Evolutionary conservation across 2,329 filamentous ascomycete genomes (phyloP).

Genomic region (Bipolaris victoriae): DNA sequence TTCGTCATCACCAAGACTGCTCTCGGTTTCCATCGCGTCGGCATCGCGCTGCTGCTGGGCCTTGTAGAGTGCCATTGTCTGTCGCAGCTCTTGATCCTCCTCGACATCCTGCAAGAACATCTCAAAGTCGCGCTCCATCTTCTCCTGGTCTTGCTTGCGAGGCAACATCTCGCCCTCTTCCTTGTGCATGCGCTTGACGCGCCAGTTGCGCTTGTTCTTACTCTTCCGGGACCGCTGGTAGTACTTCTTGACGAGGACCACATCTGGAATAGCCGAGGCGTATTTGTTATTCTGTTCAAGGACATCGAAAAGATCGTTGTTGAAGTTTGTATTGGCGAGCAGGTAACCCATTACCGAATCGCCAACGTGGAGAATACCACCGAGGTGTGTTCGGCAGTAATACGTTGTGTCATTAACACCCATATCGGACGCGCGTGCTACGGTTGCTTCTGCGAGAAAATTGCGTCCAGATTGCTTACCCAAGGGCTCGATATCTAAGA

Average conservation of each 20-base stretch:
- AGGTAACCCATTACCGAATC: constrained; percentile 97
- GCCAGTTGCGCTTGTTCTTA: constrained; percentile 75
- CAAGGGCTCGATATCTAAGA: constrained; percentile 89
- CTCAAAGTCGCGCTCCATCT: constrained; percentile 92
- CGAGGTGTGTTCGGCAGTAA: constrained; percentile 89
- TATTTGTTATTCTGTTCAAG: constrained; percentile 79
- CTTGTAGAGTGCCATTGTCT: constrained; percentile 87
- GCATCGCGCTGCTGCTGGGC: constrained; percentile 60
- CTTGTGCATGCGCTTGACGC: constrained; percentile 88
- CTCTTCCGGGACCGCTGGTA: constrained; percentile 84
- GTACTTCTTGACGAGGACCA: constrained; percentile 95
- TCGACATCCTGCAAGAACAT: constrained; percentile 97
- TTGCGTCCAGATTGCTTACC: constrained; percentile 79
- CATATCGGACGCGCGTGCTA: constrained; percentile 85
- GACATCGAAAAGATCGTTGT: constrained; percentile 83
- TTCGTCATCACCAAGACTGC: constrained; percentile 57
- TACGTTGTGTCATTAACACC: constrained; percentile 86
- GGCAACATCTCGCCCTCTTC: constrained; percentile 88
- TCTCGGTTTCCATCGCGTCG: constrained; percentile 71
- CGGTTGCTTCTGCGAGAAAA: constrained; percentile 83
- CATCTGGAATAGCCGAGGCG: constrained; percentile 81
- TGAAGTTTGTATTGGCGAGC: constrained; percentile 87
- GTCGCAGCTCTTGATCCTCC: constrained; percentile 86
- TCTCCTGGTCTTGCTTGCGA: constrained; percentile 85
- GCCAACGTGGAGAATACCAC: constrained; percentile 81